Evolutionary conservation across 2,329 filamentous ascomycete genomes (phyloP).

Genomic region (Amesomyces nigricolor): DNA sequence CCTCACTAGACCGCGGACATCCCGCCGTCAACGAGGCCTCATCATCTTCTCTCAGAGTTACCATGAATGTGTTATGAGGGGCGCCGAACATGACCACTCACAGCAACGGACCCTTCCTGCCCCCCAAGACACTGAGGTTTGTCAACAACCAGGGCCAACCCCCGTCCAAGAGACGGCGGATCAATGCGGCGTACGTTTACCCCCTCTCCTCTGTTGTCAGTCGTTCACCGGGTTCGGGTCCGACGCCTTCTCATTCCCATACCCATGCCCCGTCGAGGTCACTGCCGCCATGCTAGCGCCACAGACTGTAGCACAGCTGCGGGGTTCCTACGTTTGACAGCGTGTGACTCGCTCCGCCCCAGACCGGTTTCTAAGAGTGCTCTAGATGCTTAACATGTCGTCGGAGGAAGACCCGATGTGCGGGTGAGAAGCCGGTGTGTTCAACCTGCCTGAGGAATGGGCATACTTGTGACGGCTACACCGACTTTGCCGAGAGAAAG

Average conservation of each 20-base stretch:
- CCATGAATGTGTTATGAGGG: slow-evolving; percentile 32
- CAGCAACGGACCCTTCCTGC: slow-evolving; percentile 39
- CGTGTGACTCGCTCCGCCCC: neutral
- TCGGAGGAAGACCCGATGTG: slow-evolving; percentile 70
- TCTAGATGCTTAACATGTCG: slow-evolving; percentile 65
- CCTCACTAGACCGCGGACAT: slow-evolving; percentile 4
- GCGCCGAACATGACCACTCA: slow-evolving; percentile 41
- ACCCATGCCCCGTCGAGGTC: no score
- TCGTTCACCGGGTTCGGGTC: neutral
- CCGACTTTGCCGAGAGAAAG: slow-evolving; percentile 47
- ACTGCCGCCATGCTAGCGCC: neutral
- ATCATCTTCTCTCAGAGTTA: slow-evolving; percentile 22
- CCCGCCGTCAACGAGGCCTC: slow-evolving; percentile 13
- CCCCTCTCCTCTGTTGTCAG: slow-evolving; percentile 11
- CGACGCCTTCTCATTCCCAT: neutral
- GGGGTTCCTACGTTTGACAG: neutral
- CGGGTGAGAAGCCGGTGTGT: slow-evolving; percentile 65
- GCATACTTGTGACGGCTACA: slow-evolving; percentile 64
- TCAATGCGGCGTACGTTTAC: slow-evolving; percentile 66
- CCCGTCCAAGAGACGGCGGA: slow-evolving; percentile 70
- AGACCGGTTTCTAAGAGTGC: slow-evolving; percentile 11
- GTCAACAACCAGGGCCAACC: slow-evolving; percentile 78
- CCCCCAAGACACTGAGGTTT: slow-evolving; percentile 64
- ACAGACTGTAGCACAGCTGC: neutral
- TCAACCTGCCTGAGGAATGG: slow-evolving; percentile 68